Evolutionary conservation across 2,329 filamentous ascomycete genomes (phyloP).

Genomic region (Hymenoscyphus fraxineus): DNA sequence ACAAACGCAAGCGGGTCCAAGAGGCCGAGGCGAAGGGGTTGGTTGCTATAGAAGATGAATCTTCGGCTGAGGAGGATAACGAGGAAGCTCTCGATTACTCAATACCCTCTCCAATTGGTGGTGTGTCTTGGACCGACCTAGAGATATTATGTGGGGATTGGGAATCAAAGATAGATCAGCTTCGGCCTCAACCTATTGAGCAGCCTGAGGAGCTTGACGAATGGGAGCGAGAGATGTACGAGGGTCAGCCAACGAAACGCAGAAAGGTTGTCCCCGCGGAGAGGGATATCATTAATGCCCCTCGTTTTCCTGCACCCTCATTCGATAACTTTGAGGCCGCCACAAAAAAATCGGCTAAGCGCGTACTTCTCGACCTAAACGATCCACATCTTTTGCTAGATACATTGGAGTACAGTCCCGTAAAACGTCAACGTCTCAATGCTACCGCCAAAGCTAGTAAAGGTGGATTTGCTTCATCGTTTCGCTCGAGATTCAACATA

Average conservation of each 20-base stretch:
- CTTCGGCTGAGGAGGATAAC: constrained; percentile 38
- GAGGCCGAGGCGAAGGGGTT: constrained; percentile 48
- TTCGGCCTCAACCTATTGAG: constrained; percentile 20
- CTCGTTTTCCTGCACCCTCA: constrained; percentile 60
- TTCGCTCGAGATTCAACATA: constrained; percentile 84
- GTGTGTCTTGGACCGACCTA: constrained; percentile 75
- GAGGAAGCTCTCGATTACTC: constrained; percentile 50
- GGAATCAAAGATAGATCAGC: constrained; percentile 57
- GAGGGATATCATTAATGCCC: constrained; percentile 55
- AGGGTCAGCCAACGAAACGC: constrained; percentile 54
- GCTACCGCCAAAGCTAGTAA: constrained; percentile 65
- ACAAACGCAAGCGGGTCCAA: constrained; percentile 54
- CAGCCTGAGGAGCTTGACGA: constrained; percentile 47
- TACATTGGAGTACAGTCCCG: constrained; percentile 62
- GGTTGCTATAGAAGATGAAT: constrained; percentile 42
- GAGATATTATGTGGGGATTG: constrained; percentile 84
- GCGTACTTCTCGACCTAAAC: constrained; percentile 78
- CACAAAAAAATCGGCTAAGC: constrained; percentile 70
- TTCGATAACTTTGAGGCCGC: constrained; percentile 78
- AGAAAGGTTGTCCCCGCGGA: constrained; percentile 56
- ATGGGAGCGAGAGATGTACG: constrained; percentile 57
- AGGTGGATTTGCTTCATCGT: constrained; percentile 66
- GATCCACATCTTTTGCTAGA: constrained; percentile 86
- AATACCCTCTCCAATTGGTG: constrained; percentile 57
- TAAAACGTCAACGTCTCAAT: constrained; percentile 50